These are phyloP conservation scores for Dioscorea zingiberensis DNA, from an alignment of 106 monocot species.

Conservation along the genomic window DNA sequence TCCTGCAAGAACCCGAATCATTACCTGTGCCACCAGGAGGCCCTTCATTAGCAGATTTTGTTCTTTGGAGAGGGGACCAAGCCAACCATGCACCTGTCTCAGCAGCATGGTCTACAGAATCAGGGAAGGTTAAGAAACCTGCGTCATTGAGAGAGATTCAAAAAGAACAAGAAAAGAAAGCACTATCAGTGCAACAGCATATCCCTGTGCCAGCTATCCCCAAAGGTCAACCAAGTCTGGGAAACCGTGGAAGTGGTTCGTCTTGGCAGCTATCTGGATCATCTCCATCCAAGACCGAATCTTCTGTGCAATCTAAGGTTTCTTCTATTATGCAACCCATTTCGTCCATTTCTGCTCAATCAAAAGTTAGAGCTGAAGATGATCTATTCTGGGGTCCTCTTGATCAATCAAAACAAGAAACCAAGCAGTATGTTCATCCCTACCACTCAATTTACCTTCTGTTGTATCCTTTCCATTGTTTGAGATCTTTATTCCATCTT, in stretches of 20 bases:
- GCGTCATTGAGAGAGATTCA: conserved; percentile 78
- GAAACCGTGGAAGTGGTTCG: conserved; percentile 36
- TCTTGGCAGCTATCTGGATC: conserved; percentile 48
- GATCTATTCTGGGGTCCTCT: conserved; percentile 95
- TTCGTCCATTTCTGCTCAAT: conserved; percentile 23
- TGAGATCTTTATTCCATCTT: not conserved
- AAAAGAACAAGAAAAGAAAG: conserved; percentile 71
- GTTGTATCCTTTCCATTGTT: not conserved
- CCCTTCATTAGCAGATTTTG: conserved; percentile 92
- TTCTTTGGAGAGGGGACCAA: conserved; percentile 83
- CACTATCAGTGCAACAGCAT: conserved; percentile 29
- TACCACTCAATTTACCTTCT: not conserved
- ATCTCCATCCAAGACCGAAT: conserved; percentile 63
- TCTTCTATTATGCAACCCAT: conserved; percentile 28
- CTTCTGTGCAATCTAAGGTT: conserved; percentile 24
- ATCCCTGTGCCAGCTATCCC: conserved; percentile 30
- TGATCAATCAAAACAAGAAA: conserved; percentile 54
- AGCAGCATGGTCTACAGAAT: conserved; percentile 78
- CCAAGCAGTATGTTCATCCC: conserved; percentile 42
- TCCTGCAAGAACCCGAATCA: conserved; percentile 49
- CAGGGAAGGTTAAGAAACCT: conserved; percentile 47
- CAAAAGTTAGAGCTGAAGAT: conserved; percentile 67
- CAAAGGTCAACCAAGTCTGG: conserved; percentile 29
- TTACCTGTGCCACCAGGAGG: conserved; percentile 56
- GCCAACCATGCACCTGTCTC: conserved; percentile 31